phyloP scores from a whole-genome alignment of 768 basidiomycete species.

The Trametes cubensis region DNA sequence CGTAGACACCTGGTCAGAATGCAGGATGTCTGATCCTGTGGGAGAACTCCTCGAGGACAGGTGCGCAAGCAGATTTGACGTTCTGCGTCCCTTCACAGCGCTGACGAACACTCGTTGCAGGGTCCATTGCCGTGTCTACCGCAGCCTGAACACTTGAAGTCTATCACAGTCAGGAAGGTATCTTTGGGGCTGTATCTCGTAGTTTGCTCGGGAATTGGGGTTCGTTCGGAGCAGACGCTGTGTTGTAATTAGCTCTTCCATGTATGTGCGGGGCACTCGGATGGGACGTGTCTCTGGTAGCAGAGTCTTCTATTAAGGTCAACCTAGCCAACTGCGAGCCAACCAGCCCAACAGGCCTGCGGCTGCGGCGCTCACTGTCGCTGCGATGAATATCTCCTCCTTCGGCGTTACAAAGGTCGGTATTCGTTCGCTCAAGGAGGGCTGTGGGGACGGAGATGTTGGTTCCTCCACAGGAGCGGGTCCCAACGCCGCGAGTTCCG shows the following conservation, averaged over 20 bases:
- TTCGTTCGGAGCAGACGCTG: background rate
- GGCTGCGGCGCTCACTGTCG: conserved; percentile 28
- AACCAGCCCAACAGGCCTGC: conserved; percentile 34
- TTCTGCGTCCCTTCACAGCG: background rate
- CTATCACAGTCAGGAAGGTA: background rate
- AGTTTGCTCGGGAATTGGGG: background rate
- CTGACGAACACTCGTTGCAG: conserved; percentile 29
- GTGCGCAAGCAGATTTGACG: conserved; percentile 29
- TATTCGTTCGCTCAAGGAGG: conserved; percentile 19
- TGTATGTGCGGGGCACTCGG: background rate
- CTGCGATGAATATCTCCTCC: conserved; percentile 29
- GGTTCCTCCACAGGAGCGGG: conserved; percentile 13
- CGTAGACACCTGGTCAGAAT: conserved; percentile 47
- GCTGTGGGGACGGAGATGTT: background rate
- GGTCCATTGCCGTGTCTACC: conserved; percentile 57
- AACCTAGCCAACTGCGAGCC: conserved; percentile 33
- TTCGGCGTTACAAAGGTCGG: conserved; percentile 16
- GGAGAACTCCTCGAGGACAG: conserved; percentile 55
- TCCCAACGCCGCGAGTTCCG: conserved; percentile 17
- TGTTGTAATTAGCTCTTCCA: too few relatives aligned
- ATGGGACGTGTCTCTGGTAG: background rate
- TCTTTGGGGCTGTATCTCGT: background rate
- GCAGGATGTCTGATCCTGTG: conserved; percentile 42
- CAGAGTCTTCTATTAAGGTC: background rate
- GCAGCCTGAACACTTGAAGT: conserved; percentile 41